phyloP scores from a whole-genome alignment of 306 rosid genomes.

The Cucurbita pepo region DNA sequence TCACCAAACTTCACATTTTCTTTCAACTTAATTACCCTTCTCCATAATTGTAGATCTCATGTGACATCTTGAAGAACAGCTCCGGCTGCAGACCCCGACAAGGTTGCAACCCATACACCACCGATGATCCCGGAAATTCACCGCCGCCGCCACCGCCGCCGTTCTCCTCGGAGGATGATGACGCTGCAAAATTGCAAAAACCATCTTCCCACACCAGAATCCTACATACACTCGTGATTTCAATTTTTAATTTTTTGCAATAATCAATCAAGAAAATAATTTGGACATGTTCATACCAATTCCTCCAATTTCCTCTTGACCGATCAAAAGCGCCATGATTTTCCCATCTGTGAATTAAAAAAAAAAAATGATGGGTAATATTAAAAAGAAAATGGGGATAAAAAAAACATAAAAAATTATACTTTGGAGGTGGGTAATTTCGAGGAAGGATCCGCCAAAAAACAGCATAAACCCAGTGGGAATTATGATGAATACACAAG shows the following conservation, averaged over 20 bases:
- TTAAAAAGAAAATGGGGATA: background rate
- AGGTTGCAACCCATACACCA: slow-evolving; percentile 48
- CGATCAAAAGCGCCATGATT: slow-evolving; percentile 86
- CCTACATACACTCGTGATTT: slow-evolving; percentile 21
- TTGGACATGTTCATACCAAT: slow-evolving; percentile 35
- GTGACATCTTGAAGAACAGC: slow-evolving; percentile 99
- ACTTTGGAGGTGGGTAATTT: slow-evolving; percentile 15
- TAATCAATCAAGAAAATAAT: background rate
- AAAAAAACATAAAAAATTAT: background rate
- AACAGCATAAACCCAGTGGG: slow-evolving; percentile 14
- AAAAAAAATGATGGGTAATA: background rate
- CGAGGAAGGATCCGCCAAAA: slow-evolving; percentile 12
- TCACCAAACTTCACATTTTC: background rate
- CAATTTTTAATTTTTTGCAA: background rate
- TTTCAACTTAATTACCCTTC: slow-evolving; percentile 51
- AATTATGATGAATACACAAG: slow-evolving; percentile 9
- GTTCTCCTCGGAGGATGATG: slow-evolving; percentile 41
- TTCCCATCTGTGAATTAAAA: slow-evolving; percentile 56
- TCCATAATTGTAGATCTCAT: slow-evolving; percentile 98
- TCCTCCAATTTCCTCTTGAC: slow-evolving; percentile 97
- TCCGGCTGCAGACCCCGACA: slow-evolving; percentile 82
- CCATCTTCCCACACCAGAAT: slow-evolving; percentile 99
- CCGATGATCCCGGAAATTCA: slow-evolving; percentile 41
- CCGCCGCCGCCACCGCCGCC: slow-evolving; percentile 7
- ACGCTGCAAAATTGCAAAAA: slow-evolving; percentile 80